phyloP scores from a whole-genome alignment of 257 asterid genomes.

The Solanum ossicruentum region DNA sequence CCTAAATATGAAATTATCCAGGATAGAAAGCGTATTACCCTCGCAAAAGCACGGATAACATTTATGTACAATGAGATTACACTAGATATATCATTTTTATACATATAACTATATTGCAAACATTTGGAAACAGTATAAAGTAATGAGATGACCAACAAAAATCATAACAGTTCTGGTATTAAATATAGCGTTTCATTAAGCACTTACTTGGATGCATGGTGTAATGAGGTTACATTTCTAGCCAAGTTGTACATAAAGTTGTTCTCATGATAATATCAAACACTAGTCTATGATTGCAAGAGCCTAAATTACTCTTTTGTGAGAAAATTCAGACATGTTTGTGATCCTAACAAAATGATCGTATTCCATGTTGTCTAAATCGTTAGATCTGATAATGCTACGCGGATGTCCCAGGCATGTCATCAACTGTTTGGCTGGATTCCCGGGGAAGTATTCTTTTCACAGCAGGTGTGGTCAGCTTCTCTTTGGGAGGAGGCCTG shows the following conservation, averaged over 20 bases:
- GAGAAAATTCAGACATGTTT: background rate
- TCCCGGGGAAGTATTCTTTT: constrained; percentile 11
- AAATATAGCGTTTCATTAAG: background rate
- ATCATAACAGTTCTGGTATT: background rate
- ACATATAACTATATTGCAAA: background rate
- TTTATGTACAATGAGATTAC: background rate
- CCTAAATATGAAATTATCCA: too few species aligned
- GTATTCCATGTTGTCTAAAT: background rate
- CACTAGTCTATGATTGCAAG: background rate
- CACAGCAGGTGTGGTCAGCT: constrained; percentile 11
- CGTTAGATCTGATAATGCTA: background rate
- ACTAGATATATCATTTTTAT: background rate
- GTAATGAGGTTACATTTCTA: background rate
- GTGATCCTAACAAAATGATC: background rate
- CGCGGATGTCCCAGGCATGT: constrained; percentile 44
- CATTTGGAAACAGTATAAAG: background rate
- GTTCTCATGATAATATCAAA: background rate
- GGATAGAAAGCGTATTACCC: too few species aligned
- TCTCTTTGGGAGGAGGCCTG: constrained; percentile 34
- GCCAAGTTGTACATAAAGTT: background rate
- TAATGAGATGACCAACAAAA: background rate
- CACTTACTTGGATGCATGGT: background rate
- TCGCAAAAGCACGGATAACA: background rate
- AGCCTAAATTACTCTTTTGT: background rate
- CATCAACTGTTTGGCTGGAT: constrained; percentile 8